Conservation (phyloP, 805 yeast species). For the Candida hispaniensis region DNA sequence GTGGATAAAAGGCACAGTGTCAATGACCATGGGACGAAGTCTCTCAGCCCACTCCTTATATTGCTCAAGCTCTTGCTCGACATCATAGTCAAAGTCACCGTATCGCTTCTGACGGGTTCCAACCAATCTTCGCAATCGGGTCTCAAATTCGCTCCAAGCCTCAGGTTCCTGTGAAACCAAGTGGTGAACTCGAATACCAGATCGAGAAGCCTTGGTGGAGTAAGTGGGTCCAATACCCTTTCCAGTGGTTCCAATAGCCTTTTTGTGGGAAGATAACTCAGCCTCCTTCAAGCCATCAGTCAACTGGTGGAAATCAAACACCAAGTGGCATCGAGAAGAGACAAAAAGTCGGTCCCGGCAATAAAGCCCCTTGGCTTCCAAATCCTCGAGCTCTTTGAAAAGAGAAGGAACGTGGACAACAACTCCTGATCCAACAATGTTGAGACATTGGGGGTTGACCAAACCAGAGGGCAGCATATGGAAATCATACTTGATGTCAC, state of each 20-base stretch:
- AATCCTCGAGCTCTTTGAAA: conserved; percentile 70
- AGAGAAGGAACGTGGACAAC: conserved; percentile 92
- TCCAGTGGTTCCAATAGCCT: conserved; percentile 94
- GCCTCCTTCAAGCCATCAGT: conserved; percentile 92
- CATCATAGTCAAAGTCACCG: conserved; percentile 84
- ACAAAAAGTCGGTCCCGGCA: conserved; percentile 70
- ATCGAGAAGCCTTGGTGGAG: conserved; percentile 91
- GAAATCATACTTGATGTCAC: conserved; percentile 83
- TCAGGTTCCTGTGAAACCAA: conserved; percentile 79
- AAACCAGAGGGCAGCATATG: conserved; percentile 99
- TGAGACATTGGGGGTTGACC: conserved; percentile 82
- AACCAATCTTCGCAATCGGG: conserved; percentile 63
- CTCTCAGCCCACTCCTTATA: conserved; percentile 64
- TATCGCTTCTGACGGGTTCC: conserved; percentile 79
- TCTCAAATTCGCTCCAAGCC: conserved; percentile 86
- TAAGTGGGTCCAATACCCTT: conserved; percentile 99
- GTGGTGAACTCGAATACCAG: conserved; percentile 95
- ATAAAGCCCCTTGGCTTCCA: conserved; percentile 70
- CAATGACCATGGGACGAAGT: conserved; percentile 86
- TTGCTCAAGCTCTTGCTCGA: conserved; percentile 64
- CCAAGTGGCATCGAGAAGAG: conserved; percentile 91
- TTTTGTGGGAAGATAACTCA: conserved; percentile 69
- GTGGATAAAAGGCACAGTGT: conserved; percentile 68
- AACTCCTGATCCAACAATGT: conserved; percentile 91
- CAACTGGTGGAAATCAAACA: conserved; percentile 95